These are phyloP conservation scores for Geoglossum cookeanum DNA, from an alignment of 2,329 filamentous ascomycete genomes.

Conservation along the genomic window DNA sequence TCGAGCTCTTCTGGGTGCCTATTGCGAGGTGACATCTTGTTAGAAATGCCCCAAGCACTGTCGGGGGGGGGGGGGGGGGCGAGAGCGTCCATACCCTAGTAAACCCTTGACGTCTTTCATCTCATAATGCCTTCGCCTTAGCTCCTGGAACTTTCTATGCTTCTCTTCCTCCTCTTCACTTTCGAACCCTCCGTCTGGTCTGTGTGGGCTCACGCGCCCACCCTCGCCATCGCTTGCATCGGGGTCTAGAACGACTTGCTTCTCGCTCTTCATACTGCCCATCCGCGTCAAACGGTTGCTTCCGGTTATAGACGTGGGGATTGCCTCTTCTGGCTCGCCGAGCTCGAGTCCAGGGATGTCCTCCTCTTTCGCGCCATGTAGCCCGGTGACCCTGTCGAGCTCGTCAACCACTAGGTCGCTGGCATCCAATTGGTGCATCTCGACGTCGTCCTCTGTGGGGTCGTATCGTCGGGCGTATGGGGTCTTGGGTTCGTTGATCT, in stretches of 20 bases:
- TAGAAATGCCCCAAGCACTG: not conserved
- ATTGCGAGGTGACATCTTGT: not conserved
- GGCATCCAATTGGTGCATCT: constrained; percentile 37
- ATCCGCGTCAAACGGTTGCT: constrained; percentile 17
- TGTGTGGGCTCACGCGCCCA: constrained; percentile 25
- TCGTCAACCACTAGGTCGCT: constrained; percentile 52
- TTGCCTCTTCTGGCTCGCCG: constrained; percentile 70
- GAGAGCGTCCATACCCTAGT: constrained; percentile 38
- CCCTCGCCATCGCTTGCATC: constrained; percentile 22
- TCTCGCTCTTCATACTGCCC: constrained; percentile 32
- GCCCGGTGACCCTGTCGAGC: constrained; percentile 32
- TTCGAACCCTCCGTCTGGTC: constrained; percentile 15
- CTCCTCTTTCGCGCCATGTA: constrained; percentile 30
- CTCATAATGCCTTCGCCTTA: constrained; percentile 94
- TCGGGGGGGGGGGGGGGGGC: too few species aligned
- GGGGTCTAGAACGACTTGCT: constrained; percentile 63
- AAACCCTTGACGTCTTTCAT: constrained; percentile 88
- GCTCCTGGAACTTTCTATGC: constrained; percentile 75
- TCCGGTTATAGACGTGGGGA: constrained; percentile 29
- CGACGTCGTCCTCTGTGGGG: constrained; percentile 57
- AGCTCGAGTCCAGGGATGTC: constrained; percentile 86
- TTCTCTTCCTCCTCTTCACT: constrained; percentile 64
- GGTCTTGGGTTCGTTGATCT: constrained; percentile 97
- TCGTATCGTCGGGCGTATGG: constrained; percentile 89
- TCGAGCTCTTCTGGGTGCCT: constrained; percentile 23